Conservation (phyloP, 768 basidiomycete genomes). For the Auricularia sp. region DNA sequence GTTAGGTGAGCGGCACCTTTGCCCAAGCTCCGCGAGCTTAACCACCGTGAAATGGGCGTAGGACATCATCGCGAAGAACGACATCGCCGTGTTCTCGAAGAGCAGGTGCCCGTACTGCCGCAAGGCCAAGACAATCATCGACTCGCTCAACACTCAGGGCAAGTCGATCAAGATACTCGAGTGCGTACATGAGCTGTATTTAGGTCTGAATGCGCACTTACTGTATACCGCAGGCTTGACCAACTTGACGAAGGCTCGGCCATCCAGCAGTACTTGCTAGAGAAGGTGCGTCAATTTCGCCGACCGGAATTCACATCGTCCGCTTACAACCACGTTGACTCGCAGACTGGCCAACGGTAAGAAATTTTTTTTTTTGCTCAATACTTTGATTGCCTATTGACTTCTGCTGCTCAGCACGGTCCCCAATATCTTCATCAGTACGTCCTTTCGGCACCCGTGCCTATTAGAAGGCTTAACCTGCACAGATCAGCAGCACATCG, state of each 20-base stretch:
- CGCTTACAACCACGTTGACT: background rate
- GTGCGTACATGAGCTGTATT: constrained; percentile 24
- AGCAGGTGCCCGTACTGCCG: constrained; percentile 44
- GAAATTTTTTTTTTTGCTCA: background rate
- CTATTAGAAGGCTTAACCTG: background rate
- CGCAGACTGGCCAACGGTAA: background rate
- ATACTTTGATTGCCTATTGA: background rate
- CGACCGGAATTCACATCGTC: background rate
- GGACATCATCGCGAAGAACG: constrained; percentile 39
- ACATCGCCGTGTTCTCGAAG: constrained; percentile 54
- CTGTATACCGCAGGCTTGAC: constrained; percentile 40
- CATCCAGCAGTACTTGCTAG: constrained; percentile 55
- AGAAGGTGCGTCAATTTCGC: constrained; percentile 50
- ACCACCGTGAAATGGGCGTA: constrained; percentile 14
- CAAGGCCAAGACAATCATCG: constrained; percentile 39
- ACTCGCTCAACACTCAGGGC: constrained; percentile 26
- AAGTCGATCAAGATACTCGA: constrained; percentile 32
- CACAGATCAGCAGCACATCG: constrained; percentile 15
- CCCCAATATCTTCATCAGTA: constrained; percentile 70
- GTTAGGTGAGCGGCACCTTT: too few relatives aligned
- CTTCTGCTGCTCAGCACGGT: constrained; percentile 33
- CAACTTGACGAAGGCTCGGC: constrained; percentile 42
- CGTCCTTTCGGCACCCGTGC: constrained; percentile 9
- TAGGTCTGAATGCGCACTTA: background rate
- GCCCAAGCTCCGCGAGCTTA: too few relatives aligned